phyloP scores from a whole-genome alignment of 1,284 basidiomycete genomes.

The Boletus nobilissimus region DNA sequence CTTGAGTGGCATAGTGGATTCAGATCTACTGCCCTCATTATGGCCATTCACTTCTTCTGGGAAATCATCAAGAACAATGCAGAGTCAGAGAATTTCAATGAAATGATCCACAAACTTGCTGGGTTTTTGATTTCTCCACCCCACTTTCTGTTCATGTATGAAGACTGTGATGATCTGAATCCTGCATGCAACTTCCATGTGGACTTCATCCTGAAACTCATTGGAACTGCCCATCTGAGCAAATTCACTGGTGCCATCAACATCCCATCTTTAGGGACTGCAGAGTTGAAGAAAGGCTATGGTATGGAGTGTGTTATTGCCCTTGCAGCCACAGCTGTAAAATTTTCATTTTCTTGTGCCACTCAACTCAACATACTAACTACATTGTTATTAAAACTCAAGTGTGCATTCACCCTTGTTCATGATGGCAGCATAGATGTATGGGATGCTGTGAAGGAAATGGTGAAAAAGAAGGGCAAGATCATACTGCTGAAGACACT shows the following conservation, averaged over 20 bases:
- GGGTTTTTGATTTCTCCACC: background rate
- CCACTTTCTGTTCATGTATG: constrained; percentile 20
- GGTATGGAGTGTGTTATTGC: constrained; percentile 16
- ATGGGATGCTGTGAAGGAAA: constrained; percentile 19
- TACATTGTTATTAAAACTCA: constrained; percentile 18
- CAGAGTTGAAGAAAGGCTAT: constrained; percentile 12
- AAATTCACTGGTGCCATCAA: constrained; percentile 12
- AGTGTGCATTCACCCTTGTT: constrained; percentile 23
- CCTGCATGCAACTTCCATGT: constrained; percentile 11
- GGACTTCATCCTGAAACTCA: constrained; percentile 25
- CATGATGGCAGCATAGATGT: constrained; percentile 22
- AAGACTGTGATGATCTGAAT: constrained; percentile 21
- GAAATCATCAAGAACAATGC: constrained; percentile 2
- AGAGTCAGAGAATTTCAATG: background rate
- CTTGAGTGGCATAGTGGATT: constrained; percentile 27
- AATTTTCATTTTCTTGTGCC: too few relatives aligned
- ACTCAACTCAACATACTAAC: background rate
- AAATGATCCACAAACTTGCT: background rate
- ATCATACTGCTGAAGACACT: constrained; percentile 27
- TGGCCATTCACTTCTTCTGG: constrained; percentile 21
- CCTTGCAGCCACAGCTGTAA: constrained; percentile 19
- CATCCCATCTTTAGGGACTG: constrained; percentile 8
- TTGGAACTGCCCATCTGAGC: constrained; percentile 22
- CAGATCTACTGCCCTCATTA: constrained; percentile 16
- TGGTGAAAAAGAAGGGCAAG: constrained; percentile 25